These are phyloP conservation scores for Xylaria telfairii DNA, from an alignment of 495 filamentous ascomycete genomes.

Conservation along the genomic window DNA sequence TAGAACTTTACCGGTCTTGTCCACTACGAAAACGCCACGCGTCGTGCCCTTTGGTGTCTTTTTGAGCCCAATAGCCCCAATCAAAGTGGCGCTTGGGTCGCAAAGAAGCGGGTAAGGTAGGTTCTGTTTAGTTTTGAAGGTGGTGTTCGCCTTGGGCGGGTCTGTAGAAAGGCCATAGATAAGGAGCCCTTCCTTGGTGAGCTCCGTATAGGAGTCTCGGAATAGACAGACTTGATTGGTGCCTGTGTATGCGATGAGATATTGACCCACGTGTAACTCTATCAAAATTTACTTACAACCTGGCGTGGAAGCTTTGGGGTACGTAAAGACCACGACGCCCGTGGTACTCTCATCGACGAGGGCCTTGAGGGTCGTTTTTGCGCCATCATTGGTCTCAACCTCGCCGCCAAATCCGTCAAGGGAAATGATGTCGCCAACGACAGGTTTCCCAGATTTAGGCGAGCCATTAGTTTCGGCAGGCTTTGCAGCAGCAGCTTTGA, in stretches of 20 bases:
- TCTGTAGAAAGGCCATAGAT: constrained; percentile 91
- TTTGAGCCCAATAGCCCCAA: constrained; percentile 75
- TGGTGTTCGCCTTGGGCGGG: constrained; percentile 85
- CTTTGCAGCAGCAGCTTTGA: constrained; percentile 43
- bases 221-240: constrained; percentile 93
- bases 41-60: constrained; percentile 77
- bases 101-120: constrained; percentile 90
- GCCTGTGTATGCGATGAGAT: constrained; percentile 59
- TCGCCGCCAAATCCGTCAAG: constrained; percentile 81
- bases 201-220: constrained; percentile 76
- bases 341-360: constrained; percentile 82
- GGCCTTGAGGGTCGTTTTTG: constrained; percentile 73
- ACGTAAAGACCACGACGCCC: constrained; percentile 92
- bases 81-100: constrained; percentile 74
- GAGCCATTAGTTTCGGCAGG: constrained; percentile 44
- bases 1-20: constrained; percentile 75
- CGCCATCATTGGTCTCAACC: constrained; percentile 82
- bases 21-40: constrained; percentile 85
- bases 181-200: constrained; percentile 80
- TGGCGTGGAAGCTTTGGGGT: constrained; percentile 92
- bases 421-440: constrained; percentile 59
- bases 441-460: constrained; percentile 38
- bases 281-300: constrained; percentile 74
- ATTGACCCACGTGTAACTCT: constrained; percentile 10
- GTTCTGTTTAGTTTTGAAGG: constrained; percentile 86